phyloP scores from a whole-genome alignment of 78 protist species.

The Pigoraptor vietnamica region DNA sequence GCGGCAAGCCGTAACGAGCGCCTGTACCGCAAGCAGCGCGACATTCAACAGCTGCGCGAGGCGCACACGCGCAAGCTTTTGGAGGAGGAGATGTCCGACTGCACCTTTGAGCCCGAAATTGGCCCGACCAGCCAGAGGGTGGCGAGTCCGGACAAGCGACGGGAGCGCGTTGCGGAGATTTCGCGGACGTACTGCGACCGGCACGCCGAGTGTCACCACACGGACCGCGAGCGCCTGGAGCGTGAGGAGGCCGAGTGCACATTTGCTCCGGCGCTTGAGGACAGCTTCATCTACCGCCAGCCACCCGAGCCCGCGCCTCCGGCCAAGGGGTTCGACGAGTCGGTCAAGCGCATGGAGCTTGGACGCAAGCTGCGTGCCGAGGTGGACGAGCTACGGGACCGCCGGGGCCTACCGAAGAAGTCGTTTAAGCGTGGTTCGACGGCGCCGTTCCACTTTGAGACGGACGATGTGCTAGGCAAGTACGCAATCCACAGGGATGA shows the following conservation, averaged over 20 bases:
- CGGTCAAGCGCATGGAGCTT: not conserved
- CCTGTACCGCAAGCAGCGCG: not conserved
- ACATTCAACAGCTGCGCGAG: not conserved
- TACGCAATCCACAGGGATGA: not conserved
- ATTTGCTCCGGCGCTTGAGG: not conserved
- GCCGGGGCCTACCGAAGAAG: not conserved
- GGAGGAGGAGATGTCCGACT: not conserved
- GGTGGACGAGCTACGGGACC: not conserved
- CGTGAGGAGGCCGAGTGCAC: not conserved
- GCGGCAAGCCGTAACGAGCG: not conserved
- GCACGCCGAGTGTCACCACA: not conserved
- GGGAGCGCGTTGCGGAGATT: not conserved
- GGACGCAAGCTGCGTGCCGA: not conserved
- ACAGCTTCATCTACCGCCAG: not conserved
- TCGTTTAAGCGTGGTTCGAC: not conserved
- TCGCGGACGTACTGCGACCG: not conserved
- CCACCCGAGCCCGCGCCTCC: not conserved
- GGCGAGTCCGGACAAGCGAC: not conserved
- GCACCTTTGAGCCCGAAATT: not conserved
- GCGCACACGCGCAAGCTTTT: not conserved
- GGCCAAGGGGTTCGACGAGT: not conserved
- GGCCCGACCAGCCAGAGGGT: not conserved
- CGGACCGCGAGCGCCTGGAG: not conserved
- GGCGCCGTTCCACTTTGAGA: not conserved
- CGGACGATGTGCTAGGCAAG: not conserved